A percentile compares a stretch with the other conserved stretches of the same genome.
Conservation (phyloP, 106 monocot genomes). For the Xerophyta viscosa region DNA sequence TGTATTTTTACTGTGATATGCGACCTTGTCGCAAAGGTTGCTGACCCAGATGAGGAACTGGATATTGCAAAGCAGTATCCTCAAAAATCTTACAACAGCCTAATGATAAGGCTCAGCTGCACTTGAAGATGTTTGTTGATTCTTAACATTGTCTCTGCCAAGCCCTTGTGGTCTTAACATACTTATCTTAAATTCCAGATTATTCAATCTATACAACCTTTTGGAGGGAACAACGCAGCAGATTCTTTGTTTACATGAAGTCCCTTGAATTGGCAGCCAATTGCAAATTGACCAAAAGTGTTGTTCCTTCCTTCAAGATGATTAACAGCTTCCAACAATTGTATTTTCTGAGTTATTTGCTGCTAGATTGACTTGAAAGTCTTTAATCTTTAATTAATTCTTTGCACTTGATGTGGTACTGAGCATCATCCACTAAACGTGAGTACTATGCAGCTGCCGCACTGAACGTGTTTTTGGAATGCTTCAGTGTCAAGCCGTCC, state of each 20-base stretch:
- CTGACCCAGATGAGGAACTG: slow-evolving; percentile 61
- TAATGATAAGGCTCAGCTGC: slow-evolving; percentile 70
- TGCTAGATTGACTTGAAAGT: neutral
- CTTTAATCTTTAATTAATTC: neutral
- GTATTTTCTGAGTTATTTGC: neutral
- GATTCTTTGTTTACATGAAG: slow-evolving; percentile 72
- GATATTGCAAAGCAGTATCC: slow-evolving; percentile 84
- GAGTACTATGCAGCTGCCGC: slow-evolving; percentile 48
- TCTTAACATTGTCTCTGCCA: neutral
- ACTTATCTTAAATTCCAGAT: slow-evolving; percentile 28
- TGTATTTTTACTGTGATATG: slow-evolving; percentile 84
- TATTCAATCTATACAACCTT: slow-evolving; percentile 91
- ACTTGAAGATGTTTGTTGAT: slow-evolving; percentile 60
- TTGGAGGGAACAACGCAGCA: slow-evolving; percentile 72
- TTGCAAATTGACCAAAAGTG: slow-evolving; percentile 68
- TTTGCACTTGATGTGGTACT: no score
- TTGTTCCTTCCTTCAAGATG: slow-evolving; percentile 82
- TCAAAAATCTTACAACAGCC: slow-evolving; percentile 73
- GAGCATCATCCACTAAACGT: neutral
- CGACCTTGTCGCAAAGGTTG: slow-evolving; percentile 57
- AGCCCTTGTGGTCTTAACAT: neutral
- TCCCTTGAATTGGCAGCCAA: slow-evolving; percentile 58
- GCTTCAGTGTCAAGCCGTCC: slow-evolving; percentile 68
- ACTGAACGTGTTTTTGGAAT: slow-evolving; percentile 75
- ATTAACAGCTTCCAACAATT: slow-evolving; percentile 57